Conservation (phyloP, 495 filamentous ascomycete species). For the Cairneyella variabilis region DNA sequence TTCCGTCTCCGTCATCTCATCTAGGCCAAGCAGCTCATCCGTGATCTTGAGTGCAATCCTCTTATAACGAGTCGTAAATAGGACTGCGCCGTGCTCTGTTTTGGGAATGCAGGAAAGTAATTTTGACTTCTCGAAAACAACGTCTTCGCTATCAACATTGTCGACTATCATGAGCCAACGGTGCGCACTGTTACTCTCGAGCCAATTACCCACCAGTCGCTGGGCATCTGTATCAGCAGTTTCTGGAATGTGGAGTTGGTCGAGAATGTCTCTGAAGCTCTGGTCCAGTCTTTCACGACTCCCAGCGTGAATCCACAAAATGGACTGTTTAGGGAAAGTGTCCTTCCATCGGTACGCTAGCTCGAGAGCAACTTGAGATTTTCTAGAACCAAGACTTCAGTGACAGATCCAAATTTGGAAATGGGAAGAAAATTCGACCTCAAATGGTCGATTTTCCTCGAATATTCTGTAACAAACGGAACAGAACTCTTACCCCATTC, state of each 20-base stretch:
- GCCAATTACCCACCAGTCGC: slow-evolving; percentile 34
- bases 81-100: slow-evolving; percentile 34
- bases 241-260: slow-evolving; percentile 32
- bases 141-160: slow-evolving; percentile 37
- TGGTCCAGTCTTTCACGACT: slow-evolving; percentile 35
- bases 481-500: too few relatives aligned
- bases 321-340: too few relatives aligned
- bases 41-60: slow-evolving; percentile 25
- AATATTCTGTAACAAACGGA: too few relatives aligned
- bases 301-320: slow-evolving; percentile 46
- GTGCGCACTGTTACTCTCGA: slow-evolving; percentile 30
- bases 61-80: slow-evolving; percentile 34
- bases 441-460: too few relatives aligned
- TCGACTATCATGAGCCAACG: slow-evolving; percentile 44
- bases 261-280: slow-evolving; percentile 34
- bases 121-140: slow-evolving; percentile 22
- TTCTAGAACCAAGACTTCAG: too few relatives aligned
- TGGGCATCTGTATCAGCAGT: slow-evolving; percentile 34
- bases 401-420: too few relatives aligned
- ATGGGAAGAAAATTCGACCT: too few relatives aligned
- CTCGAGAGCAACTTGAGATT: too few relatives aligned
- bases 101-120: slow-evolving; percentile 33
- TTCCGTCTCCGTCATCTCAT: slow-evolving; percentile 7
- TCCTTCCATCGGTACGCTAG: too few relatives aligned
- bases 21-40: slow-evolving; percentile 2